Conservation (phyloP, 768 basidiomycete genomes). For the Leccinum fibrillosum region DNA sequence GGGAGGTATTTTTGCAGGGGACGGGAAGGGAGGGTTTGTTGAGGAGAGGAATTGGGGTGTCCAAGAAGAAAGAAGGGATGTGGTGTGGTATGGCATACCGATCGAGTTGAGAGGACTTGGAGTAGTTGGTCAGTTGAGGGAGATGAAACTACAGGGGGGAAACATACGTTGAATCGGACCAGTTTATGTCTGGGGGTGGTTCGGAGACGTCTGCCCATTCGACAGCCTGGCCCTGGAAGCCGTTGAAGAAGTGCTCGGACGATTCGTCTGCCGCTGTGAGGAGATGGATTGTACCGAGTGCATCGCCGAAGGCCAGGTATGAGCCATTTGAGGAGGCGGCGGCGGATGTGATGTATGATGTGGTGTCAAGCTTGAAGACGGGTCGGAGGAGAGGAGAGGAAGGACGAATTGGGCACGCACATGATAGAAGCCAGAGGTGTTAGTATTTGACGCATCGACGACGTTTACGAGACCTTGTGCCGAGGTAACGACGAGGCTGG, state of each 20-base stretch:
- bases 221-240: conserved; percentile 80
- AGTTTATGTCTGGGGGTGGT: conserved; percentile 66
- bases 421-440: conserved; percentile 76
- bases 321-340: conserved; percentile 83
- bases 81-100: conserved; percentile 83
- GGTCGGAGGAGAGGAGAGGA: not conserved
- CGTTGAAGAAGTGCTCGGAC: conserved; percentile 70
- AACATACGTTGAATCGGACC: conserved; percentile 78
- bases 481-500: conserved; percentile 72
- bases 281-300: conserved; percentile 79
- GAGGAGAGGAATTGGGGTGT: conserved; percentile 53
- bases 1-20: conserved; percentile 74
- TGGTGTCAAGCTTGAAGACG: conserved; percentile 54
- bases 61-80: conserved; percentile 67
- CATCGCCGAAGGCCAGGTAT: conserved; percentile 92
- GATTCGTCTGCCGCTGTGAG: conserved; percentile 68
- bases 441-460: conserved; percentile 74
- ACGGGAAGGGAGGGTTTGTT: conserved; percentile 50
- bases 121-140: not conserved
- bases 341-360: conserved; percentile 74
- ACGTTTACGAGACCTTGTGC: conserved; percentile 81
- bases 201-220: conserved; percentile 82
- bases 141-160: not conserved
- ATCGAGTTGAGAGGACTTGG: conserved; percentile 81
- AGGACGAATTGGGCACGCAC: conserved; percentile 34